phyloP scores from a whole-genome alignment of 2,329 filamentous ascomycete genomes.

The Scortechinia acanthostroma region DNA sequence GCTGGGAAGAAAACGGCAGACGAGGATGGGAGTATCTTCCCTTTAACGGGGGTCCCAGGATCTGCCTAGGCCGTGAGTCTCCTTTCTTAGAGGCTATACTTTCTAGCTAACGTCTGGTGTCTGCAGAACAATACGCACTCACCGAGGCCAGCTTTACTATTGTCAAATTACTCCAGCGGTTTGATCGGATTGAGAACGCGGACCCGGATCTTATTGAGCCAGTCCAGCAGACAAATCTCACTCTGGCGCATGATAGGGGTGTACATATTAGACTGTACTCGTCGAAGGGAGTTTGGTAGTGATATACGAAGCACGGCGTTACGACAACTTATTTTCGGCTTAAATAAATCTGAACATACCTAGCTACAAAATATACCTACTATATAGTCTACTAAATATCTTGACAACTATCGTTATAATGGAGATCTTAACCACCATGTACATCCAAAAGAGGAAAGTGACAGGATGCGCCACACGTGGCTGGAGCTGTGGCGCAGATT shows the following conservation, averaged over 20 bases:
- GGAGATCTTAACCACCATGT: too few relatives aligned
- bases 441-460: too few relatives aligned
- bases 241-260: neutral
- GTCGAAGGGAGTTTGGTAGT: too few relatives aligned
- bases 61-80: slow-evolving; percentile 14
- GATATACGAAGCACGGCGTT: too few relatives aligned
- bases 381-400: too few relatives aligned
- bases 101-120: neutral
- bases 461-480: too few relatives aligned
- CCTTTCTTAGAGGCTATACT: neutral
- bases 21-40: slow-evolving; percentile 15
- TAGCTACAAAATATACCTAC: too few relatives aligned
- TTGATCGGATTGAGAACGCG: slow-evolving; percentile 11
- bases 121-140: slow-evolving; percentile 15
- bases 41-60: slow-evolving; percentile 19
- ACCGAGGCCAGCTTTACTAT: slow-evolving; percentile 15
- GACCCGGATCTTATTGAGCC: slow-evolving; percentile 7
- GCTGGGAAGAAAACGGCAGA: slow-evolving; percentile 10
- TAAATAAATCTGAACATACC: too few relatives aligned
- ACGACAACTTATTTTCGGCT: too few relatives aligned
- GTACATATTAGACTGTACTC: neutral
- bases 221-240: neutral
- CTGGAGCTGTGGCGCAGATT: too few relatives aligned
- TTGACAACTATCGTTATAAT: too few relatives aligned
- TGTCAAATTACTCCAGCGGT: slow-evolving; percentile 13